Evolutionary conservation across 2,329 filamentous ascomycete genomes (phyloP), one percentile per base, ranked within the genome.

Genomic region (Beauveria rudraprayagi): DNA sequence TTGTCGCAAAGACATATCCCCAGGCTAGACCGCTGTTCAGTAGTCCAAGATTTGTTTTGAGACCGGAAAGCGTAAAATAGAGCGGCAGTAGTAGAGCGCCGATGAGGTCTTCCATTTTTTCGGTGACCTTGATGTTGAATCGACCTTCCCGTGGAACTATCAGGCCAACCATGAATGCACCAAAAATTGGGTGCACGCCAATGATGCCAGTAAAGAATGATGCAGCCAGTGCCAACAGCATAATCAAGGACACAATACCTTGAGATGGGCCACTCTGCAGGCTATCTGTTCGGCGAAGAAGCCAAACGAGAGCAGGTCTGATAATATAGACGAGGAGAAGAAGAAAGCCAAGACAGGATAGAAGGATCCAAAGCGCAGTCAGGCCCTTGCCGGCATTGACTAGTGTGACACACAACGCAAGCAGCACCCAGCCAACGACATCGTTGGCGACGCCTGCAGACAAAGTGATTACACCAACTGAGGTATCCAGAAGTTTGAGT

Each of bases 391-490:
- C 86, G 34, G 92, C 91, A 70, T 97, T 97, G 68, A 96, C 92
- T 28, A 97, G 81, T 0, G 93, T 90, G 40, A 97, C 92, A 66
- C 93, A 97, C 30, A 97, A 86, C 0, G 93, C 93, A 26, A 97
- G 85, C 17, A 97, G 79, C 65, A 97, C 88, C 93, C 93, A 97
- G 61, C 75, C 72, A n/a, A 74, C 70, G 8, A 78, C 91, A 70
- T 97, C 93, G 71, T 97, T 97, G 1, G 91, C 91, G 16, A 97
- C 92, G 56, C 93, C 93, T 6, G 92, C 92, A 3, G 92, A 92
- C 9, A 97, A 80, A 1, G 92, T 90, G 43, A 95, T 95, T 41
- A 96, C 84, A 69, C 92, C 92, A 5, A 96, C 92, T 0, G 88
- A 83, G 2, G 91, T 94, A 60, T 83, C 78, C 5, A 97, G 85